Percentiles rank a stretch among this genome's conserved stretches.
Conservation (phyloP, 2,329 filamentous ascomycete species). For the Phoma herbarum region DNA sequence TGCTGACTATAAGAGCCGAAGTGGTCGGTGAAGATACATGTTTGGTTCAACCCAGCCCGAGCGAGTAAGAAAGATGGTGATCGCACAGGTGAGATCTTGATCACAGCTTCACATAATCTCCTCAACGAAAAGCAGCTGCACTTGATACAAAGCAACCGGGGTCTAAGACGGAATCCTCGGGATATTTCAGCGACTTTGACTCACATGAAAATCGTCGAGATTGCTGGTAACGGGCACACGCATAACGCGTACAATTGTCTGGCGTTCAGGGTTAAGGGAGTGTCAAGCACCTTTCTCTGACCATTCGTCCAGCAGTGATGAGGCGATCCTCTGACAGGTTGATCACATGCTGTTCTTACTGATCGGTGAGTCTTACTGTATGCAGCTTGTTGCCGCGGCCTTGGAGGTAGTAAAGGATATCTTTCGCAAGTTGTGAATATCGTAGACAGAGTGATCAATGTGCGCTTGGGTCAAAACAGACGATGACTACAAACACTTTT, state of each 20-base stretch:
- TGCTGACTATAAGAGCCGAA: not conserved
- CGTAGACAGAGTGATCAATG: not conserved
- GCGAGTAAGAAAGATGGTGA: not conserved
- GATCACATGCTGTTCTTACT: not conserved
- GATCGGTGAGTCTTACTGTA: not conserved
- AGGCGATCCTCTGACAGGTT: not conserved
- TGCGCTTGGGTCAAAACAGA: not conserved
- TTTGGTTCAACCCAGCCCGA: not conserved
- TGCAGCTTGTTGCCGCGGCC: not conserved
- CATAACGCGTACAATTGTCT: not conserved
- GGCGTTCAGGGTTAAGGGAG: not conserved
- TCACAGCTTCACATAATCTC: not conserved
- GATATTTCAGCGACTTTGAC: not conserved
- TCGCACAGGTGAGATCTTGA: not conserved
- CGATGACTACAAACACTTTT: not conserved
- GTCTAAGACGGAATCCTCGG: not conserved
- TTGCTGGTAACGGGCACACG: not conserved
- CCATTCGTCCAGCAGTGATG: not conserved
- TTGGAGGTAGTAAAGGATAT: not conserved
- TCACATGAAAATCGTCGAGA: not conserved
- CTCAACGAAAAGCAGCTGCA: not conserved
- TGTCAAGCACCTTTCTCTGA: not conserved
- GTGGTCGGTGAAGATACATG: not conserved
- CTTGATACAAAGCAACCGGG: not conserved
- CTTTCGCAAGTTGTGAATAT: not conserved